Conservation (phyloP, 148 eudicot species). For the Pouteria glomerata region DNA sequence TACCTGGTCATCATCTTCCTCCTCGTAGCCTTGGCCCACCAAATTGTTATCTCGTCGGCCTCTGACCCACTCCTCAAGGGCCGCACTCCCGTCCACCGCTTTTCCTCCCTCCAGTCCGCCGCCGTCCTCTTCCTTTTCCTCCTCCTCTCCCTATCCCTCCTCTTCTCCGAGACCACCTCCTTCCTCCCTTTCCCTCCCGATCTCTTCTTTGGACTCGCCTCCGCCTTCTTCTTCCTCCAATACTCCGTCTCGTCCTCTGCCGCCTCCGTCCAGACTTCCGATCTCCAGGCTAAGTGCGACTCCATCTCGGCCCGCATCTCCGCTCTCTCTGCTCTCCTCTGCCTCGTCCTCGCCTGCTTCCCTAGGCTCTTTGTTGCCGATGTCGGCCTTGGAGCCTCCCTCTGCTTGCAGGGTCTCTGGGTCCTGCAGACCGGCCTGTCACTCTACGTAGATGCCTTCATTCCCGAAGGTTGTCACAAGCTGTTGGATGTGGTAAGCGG, state of each 20-base stretch:
- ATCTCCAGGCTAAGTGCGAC: conserved; percentile 43
- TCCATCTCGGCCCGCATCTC: conserved; percentile 44
- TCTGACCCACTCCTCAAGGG: conserved; percentile 70
- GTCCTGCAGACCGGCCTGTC: conserved; percentile 56
- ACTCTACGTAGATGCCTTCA: conserved; percentile 62
- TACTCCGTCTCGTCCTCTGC: conserved; percentile 31
- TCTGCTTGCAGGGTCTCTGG: conserved; percentile 61
- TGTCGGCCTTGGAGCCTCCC: conserved; percentile 37
- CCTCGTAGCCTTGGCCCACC: conserved; percentile 40
- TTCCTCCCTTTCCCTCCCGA: conserved; percentile 43
- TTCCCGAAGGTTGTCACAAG: conserved; percentile 71
- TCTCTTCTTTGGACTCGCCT: conserved; percentile 49
- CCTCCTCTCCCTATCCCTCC: conserved; percentile 39
- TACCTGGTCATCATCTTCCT: conserved; percentile 37
- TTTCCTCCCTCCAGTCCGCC: conserved; percentile 65
- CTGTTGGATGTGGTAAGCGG: conserved; percentile 66
- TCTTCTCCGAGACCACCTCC: conserved; percentile 39
- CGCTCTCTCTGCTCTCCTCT: conserved; percentile 36
- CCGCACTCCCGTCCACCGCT: conserved; percentile 55
- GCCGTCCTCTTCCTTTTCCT: conserved; percentile 55
- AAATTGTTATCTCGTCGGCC: conserved; percentile 34
- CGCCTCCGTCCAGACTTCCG: conserved; percentile 34
- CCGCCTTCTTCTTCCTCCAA: conserved; percentile 46
- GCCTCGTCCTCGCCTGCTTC: conserved; percentile 39
- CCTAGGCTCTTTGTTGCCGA: conserved; percentile 57